Base-by-base conservation (phyloP, 129 eudicot species). In the Tagetes patula region DNA sequence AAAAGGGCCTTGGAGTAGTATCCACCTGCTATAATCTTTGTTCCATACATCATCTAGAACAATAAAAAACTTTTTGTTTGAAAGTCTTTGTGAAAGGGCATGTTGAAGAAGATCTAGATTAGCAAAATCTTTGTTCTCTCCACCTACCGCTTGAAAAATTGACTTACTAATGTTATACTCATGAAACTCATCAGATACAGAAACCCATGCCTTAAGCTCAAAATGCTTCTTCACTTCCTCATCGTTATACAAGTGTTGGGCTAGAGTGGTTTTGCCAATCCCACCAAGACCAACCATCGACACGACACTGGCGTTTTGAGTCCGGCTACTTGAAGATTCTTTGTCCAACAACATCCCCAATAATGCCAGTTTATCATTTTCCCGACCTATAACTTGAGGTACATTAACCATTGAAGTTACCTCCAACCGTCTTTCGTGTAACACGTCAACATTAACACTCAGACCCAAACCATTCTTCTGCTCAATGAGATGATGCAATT, bases 41-140 rank as follows among this genome's bases (percentile, higher is more conserved):
- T 80, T 73, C 90, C 90, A 86, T 3, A 84, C 75, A 69, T 80
- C 83, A 30, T 83, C 87, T 5, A 83, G 48, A 10, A 79, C 65
- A 11, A 83, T 8, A 9, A 85, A 80, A 53, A 81, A 83, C 64
- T 49, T 86, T 12, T 61, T n/a, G 6, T 52, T 52, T 13, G 32
- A 52, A n/a, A 52, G 7, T n/a, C 14, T 52, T 52, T 52, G 31
- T 74, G 40, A 69, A 9, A 80, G 58, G 0, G 65, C 71, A 33
- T 43, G 76, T 38, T 76, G 87, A 41, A 82, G 75, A 58, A 4
- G 55, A 32, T 76, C 45, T 11, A 79, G n/a, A n/a, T n/a, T n/a
- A n/a, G n/a, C n/a, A n/a, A n/a, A n/a, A n/a, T n/a, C n/a, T n/a
- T n/a, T n/a, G 3, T 56, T 6, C 12, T 4, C 11, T 6, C 27